Base-by-base conservation (phyloP, 176 grass and related monocot species). In the Tuctoria greenei region DNA sequence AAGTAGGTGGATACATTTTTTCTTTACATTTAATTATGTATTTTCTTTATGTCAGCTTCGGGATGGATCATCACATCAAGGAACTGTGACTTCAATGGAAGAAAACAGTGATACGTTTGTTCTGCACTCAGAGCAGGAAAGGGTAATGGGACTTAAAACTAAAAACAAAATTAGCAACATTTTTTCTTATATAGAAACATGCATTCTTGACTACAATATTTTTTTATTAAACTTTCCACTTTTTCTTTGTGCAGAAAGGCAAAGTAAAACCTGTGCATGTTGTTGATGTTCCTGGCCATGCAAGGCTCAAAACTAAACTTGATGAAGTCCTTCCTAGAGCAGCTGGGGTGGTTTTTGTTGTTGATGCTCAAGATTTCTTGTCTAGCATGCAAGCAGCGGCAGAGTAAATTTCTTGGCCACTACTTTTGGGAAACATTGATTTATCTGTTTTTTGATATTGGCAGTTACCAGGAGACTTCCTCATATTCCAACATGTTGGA, bases 221-320 rank as follows among this genome's bases (percentile, higher is more conserved):
- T 24, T 66, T 63, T 36, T 25, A 28, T 35, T 23, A 39, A 78
- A 50, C 28, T 57, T 28, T 72, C n/a, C 62, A 34, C 17, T 40
- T 75, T 60, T 45, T 58, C 44, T 49, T 69, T 45, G 14, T 86
- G 66, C 75, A 98, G 87, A 98, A 81, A 57, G 82, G 88, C 45
- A 97, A 90, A 89, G 24, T 72, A 12, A 93, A 91, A n/a, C 88
- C 88, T 52, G 84, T 98, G 40, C 89, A 88, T 87, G 55, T 98
- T 84, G 77, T 98, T 81, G 95, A 98, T 86, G 91, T 94, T 80
- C 95, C 91, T 84, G 95, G 95, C n/a, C 91, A 98, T 86, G 83
- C 95, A 72, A 93, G 86, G 67, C 91, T 98, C 9, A 94, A 91
- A 75, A 78, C 91, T 7, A 94, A 98, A 64, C 84, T 98, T 79